Conservation (phyloP, 768 basidiomycete genomes). For the Russula sp. region DNA sequence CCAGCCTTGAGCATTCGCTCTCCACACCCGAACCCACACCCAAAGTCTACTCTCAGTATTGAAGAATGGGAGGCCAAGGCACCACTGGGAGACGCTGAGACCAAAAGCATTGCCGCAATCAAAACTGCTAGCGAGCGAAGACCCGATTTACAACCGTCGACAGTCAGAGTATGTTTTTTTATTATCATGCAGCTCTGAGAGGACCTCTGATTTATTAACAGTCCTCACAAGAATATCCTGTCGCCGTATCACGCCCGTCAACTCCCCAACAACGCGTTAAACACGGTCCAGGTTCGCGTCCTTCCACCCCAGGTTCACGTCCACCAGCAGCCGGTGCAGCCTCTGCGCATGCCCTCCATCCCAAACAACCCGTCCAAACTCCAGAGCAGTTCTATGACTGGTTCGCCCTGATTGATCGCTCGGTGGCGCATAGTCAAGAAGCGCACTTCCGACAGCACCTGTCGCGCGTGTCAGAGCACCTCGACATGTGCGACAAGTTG, state of each 20-base stretch:
- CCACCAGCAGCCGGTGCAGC: conserved; percentile 14
- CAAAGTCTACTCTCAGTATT: conserved; percentile 54
- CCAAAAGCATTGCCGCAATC: conserved; percentile 59
- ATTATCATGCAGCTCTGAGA: not conserved
- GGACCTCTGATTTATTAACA: conserved; percentile 32
- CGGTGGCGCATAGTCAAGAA: conserved; percentile 91
- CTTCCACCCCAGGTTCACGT: conserved; percentile 32
- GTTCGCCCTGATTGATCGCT: conserved; percentile 85
- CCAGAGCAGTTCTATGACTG: conserved; percentile 98
- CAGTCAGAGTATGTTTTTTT: conserved; percentile 60
- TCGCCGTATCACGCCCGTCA: conserved; percentile 44
- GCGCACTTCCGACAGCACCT: conserved; percentile 87
- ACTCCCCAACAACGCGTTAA: conserved; percentile 41
- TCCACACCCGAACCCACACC: conserved; percentile 41
- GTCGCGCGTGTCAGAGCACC: conserved; percentile 67
- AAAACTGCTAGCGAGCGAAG: conserved; percentile 58
- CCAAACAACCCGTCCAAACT: conserved; percentile 76
- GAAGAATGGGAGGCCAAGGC: conserved; percentile 93
- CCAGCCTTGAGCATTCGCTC: conserved; percentile 31
- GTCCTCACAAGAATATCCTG: conserved; percentile 44
- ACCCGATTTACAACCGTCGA: conserved; percentile 46
- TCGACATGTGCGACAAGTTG: conserved; percentile 73
- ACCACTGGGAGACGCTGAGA: conserved; percentile 67
- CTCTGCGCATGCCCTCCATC: conserved; percentile 58
- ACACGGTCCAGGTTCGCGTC: conserved; percentile 33